Base-by-base conservation (phyloP, 768 basidiomycete genomes). In the Kwoniella bestiolae region DNA sequence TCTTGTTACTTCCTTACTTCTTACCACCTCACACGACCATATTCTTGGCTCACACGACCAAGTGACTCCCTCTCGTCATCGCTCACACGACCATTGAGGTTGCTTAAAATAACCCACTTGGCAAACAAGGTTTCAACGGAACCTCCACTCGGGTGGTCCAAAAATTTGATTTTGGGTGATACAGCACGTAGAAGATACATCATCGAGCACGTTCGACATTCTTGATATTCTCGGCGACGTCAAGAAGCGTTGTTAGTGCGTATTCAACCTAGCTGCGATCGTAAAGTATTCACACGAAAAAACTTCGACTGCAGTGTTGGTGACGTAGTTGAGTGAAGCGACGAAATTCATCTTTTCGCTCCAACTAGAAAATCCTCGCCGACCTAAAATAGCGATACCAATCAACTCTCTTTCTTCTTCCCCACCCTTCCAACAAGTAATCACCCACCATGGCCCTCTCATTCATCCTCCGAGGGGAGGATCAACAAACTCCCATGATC, bases 391-490 rank as follows among this genome's bases (percentile, higher is more conserved):
- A 9, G 12, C 9, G 9, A n/a, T n/a, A n/a, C n/a, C n/a, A n/a
- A n/a, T 8, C 3, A 41, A 32, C 25, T 38, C 34, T 44, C 18
- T 21, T n/a, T 8, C 26, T n/a, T 55, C 56, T 57, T 44, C 52
- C n/a, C n/a, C n/a, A 18, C 44, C 44, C 31, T 23, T 23, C 23
- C n/a, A 44, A 25, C 51, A 34, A n/a, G n/a, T 29, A 18, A 31
- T 28, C 50, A 12, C 46, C 14, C 63, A 64, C 46, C 63, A 65
- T 65, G 63, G 63, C 63, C 32, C 34, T 65, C n/a, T 65, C 63
- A 45, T 65, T 65, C 63, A 65, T 65, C 56, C 63, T 65, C 32
- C 46, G 63, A 28, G 63, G 63, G 32, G 63, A 65, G 63, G 51
- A 57, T 28, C 45, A 65, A 12, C 23, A 32, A 16, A 65, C 63